Conservation (phyloP, 192 early-diverging fungal genomes). For the Coemansia sp. region DNA sequence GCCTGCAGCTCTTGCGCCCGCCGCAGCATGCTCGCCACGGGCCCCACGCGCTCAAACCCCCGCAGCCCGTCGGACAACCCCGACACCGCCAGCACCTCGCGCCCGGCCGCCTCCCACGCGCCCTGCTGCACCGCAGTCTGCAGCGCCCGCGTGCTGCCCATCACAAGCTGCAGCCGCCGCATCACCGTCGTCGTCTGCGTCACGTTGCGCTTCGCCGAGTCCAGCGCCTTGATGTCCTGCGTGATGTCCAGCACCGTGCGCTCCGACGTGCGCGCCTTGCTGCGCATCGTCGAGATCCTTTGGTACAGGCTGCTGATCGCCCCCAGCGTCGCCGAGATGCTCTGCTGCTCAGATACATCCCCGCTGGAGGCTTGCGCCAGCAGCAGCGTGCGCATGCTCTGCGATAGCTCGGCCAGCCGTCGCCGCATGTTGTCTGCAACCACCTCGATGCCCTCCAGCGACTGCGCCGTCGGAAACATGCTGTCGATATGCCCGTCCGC, state of each 20-base stretch:
- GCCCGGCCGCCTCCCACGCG: constrained; percentile 77
- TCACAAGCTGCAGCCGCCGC: constrained; percentile 86
- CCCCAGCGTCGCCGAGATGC: constrained; percentile 67
- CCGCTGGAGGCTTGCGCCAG: constrained; percentile 71
- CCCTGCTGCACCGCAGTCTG: constrained; percentile 60
- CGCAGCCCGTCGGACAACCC: constrained; percentile 78
- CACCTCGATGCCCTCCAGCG: constrained; percentile 56
- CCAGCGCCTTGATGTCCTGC: constrained; percentile 90
- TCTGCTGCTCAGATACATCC: too few species aligned
- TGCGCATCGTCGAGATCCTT: constrained; percentile 79
- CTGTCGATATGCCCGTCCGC: constrained; percentile 63
- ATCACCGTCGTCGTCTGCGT: constrained; percentile 76
- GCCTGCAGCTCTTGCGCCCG: constrained; percentile 61
- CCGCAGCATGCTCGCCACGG: constrained; percentile 69
- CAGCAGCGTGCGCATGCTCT: constrained; percentile 69
- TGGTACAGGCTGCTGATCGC: constrained; percentile 70
- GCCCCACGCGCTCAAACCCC: constrained; percentile 67
- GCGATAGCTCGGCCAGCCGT: constrained; percentile 60
- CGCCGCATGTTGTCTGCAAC: constrained; percentile 60
- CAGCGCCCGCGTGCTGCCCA: constrained; percentile 73
- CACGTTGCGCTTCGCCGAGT: constrained; percentile 91
- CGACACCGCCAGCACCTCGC: constrained; percentile 75
- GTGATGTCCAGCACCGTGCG: constrained; percentile 92
- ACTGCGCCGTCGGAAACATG: constrained; percentile 63
- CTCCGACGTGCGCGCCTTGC: constrained; percentile 82